Conservation (phyloP, 805 yeast genomes). For the Metschnikowia kunwiensis region DNA sequence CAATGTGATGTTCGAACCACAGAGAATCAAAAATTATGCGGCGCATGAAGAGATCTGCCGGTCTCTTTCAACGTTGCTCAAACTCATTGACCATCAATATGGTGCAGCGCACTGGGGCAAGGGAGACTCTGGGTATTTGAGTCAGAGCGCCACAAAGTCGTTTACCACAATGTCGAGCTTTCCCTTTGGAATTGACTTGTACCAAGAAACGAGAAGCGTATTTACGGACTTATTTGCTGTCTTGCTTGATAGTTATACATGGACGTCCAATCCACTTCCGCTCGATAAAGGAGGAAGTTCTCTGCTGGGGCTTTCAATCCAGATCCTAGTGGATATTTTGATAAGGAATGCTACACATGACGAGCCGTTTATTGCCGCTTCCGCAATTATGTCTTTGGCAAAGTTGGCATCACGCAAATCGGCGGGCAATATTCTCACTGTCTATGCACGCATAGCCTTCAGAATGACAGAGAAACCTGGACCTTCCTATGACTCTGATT, state of each 20-base stretch:
- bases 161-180: constrained; percentile 40
- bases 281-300: constrained; percentile 42
- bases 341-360: constrained; percentile 74
- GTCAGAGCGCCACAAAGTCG: constrained; percentile 24
- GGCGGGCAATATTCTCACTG: constrained; percentile 66
- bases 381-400: constrained; percentile 62
- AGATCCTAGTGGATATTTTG: constrained; percentile 68
- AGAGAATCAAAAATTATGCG: constrained; percentile 43
- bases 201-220: constrained; percentile 32
- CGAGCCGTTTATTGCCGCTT: constrained; percentile 56
- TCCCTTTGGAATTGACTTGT: constrained; percentile 39
- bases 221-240: constrained; percentile 65
- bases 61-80: constrained; percentile 52
- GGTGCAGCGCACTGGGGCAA: constrained; percentile 39
- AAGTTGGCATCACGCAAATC: constrained; percentile 64
- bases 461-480: constrained; percentile 71
- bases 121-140: constrained; percentile 11
- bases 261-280: constrained; percentile 42
- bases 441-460: constrained; percentile 77
- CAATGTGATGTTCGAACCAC: constrained; percentile 42
- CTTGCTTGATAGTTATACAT: constrained; percentile 69
- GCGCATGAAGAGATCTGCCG: constrained; percentile 71
- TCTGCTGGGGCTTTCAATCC: constrained; percentile 49
- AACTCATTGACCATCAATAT: constrained; percentile 56
- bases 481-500: constrained; percentile 51